phyloP scores from a whole-genome alignment of 78 protist species.

The Thecamonas trahens region DNA sequence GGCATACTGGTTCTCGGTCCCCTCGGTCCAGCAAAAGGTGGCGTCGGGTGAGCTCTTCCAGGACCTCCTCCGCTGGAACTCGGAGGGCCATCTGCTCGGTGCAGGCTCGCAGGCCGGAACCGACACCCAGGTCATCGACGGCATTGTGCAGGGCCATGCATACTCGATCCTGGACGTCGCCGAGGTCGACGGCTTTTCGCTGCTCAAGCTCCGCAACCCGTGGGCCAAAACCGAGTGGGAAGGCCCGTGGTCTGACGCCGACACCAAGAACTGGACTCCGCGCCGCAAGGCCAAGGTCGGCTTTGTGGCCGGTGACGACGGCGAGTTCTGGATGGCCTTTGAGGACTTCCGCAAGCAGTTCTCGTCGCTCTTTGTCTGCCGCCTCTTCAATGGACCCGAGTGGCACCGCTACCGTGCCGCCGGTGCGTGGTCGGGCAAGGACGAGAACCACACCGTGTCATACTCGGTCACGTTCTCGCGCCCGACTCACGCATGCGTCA shows the following conservation, averaged over 20 bases:
- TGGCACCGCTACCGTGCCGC: too few relatives aligned
- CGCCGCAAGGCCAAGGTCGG: not conserved
- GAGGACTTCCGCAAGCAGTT: constrained; percentile 2
- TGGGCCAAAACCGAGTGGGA: constrained; percentile 23
- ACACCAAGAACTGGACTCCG: constrained; percentile 11
- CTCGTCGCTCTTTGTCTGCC: not conserved
- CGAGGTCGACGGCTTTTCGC: not conserved
- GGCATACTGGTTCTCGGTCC: not conserved
- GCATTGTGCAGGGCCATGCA: constrained; percentile 10
- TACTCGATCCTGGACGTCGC: not conserved
- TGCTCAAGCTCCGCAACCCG: constrained; percentile 31
- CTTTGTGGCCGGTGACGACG: not conserved
- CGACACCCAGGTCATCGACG: not conserved
- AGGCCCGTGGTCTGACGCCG: constrained; percentile 8
- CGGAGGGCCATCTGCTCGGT: too few relatives aligned
- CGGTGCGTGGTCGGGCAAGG: too few relatives aligned
- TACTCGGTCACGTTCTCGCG: too few relatives aligned
- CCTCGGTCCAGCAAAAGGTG: not conserved
- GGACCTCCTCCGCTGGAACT: too few relatives aligned
- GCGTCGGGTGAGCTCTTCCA: not conserved
- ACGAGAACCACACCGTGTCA: too few relatives aligned
- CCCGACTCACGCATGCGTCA: too few relatives aligned
- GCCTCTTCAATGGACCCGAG: constrained; percentile 3
- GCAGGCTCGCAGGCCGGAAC: not conserved
- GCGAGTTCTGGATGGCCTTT: constrained; percentile 4